Evolutionary conservation across 1,139 yeast genomes (phyloP).

Genomic region (Candida sanyaensis): DNA sequence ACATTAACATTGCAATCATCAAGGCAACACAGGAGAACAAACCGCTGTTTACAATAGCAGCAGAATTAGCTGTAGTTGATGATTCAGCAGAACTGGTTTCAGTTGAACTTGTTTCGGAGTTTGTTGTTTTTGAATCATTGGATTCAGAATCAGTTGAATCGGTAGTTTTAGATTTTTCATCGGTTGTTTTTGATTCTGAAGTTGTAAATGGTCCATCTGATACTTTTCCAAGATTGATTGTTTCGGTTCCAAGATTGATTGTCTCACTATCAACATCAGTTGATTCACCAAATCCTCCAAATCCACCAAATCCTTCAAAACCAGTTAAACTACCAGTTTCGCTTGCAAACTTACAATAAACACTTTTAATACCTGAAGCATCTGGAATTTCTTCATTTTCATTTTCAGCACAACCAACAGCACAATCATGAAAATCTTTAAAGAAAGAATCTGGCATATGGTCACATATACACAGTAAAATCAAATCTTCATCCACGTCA

Average conservation of each 20-base stretch:
- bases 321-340: not conserved
- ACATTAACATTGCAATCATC: not conserved
- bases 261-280: not conserved
- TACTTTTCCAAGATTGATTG: too few species aligned
- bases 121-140: too few species aligned
- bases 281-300: not conserved
- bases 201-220: too few species aligned
- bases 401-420: not conserved
- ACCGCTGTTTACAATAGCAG: not conserved
- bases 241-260: too few species aligned
- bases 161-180: too few species aligned
- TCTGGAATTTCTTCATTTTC: not conserved
- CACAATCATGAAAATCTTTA: not conserved
- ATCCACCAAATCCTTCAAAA: too few species aligned
- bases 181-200: too few species aligned
- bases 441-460: not conserved
- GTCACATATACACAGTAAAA: not conserved
- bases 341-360: not conserved
- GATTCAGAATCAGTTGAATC: too few species aligned
- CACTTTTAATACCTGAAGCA: not conserved
- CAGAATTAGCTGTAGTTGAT: not conserved
- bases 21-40: not conserved
- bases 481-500: not conserved
- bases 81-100: not conserved
- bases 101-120: too few species aligned